Conservation (phyloP, 2,329 filamentous ascomycete genomes). For the Pyrenochaeta sp. region DNA sequence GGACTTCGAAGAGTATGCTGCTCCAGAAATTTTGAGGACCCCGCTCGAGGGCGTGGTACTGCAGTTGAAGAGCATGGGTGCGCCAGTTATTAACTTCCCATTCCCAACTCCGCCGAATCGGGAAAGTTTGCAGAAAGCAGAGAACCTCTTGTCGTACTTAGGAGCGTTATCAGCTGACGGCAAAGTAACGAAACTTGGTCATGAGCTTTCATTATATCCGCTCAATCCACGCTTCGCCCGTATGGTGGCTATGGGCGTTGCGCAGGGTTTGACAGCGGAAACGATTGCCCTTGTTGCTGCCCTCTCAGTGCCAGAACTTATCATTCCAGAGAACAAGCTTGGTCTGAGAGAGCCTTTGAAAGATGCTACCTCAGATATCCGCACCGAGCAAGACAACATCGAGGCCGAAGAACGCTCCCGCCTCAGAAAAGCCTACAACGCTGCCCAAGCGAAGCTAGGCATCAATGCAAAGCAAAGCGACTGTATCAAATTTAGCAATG, state of each 20-base stretch:
- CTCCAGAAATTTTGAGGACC: constrained; percentile 88
- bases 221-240: constrained; percentile 89
- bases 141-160: constrained; percentile 85
- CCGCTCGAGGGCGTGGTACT: constrained; percentile 90
- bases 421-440: constrained; percentile 71
- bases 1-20: constrained; percentile 84
- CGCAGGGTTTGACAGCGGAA: constrained; percentile 82
- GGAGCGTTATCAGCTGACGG: constrained; percentile 78
- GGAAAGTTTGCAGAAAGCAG: constrained; percentile 79
- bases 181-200: constrained; percentile 79
- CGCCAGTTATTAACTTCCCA: constrained; percentile 92
- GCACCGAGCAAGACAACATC: constrained; percentile 71
- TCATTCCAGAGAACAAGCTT: constrained; percentile 81
- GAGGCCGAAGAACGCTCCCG: constrained; percentile 75
- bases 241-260: constrained; percentile 87
- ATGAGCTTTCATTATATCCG: constrained; percentile 86
- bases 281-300: constrained; percentile 89
- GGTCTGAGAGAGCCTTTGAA: constrained; percentile 64
- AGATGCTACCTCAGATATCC: constrained; percentile 55
- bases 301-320: constrained; percentile 86
- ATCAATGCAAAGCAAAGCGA: constrained; percentile 81
- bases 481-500: constrained; percentile 88
- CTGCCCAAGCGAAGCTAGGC: constrained; percentile 79
- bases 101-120: constrained; percentile 91
- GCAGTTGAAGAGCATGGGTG: constrained; percentile 93